Conservation (phyloP, 1,284 basidiomycete genomes). For the Leccinum solheimii region DNA sequence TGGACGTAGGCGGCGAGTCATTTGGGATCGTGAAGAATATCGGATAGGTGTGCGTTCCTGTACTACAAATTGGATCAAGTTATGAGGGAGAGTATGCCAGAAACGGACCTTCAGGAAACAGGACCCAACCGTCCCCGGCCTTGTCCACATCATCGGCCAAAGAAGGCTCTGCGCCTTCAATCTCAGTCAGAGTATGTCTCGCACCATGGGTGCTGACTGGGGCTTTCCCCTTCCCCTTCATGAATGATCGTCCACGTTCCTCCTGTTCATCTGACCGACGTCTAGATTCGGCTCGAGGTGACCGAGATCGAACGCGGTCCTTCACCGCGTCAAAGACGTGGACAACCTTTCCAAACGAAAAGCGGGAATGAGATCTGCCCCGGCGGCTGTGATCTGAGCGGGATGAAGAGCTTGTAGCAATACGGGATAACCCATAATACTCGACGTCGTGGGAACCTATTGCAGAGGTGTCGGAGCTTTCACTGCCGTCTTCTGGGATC, state of each 20-base stretch:
- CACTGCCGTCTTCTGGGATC: slow-evolving; percentile 32
- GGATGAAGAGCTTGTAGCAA: slow-evolving; percentile 18
- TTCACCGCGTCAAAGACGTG: slow-evolving; percentile 42
- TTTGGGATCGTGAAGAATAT: slow-evolving; percentile 88
- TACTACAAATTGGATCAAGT: slow-evolving; percentile 4
- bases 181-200: not conserved
- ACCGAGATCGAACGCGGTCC: slow-evolving; percentile 44
- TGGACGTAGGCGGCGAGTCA: slow-evolving; percentile 78
- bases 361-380: slow-evolving; percentile 39
- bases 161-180: slow-evolving; percentile 4
- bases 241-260: slow-evolving; percentile 25
- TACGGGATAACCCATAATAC: slow-evolving; percentile 20
- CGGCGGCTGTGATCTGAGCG: slow-evolving; percentile 19
- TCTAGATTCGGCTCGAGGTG: slow-evolving; percentile 28
- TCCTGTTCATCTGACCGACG: slow-evolving; percentile 17
- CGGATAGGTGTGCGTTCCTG: slow-evolving; percentile 91
- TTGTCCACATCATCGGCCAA: slow-evolving; percentile 41
- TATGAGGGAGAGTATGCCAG: slow-evolving; percentile 19
- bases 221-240: slow-evolving; percentile 23
- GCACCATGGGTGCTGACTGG: not conserved
- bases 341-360: slow-evolving; percentile 40
- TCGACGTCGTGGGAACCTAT: slow-evolving; percentile 7
- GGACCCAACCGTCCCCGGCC: slow-evolving; percentile 75
- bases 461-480: not conserved
- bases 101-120: slow-evolving; percentile 80